Evolutionary conservation across 257 asterid species (phyloP), one percentile per base, ranked within the genome.

Genomic region (Primulina tabacum): DNA sequence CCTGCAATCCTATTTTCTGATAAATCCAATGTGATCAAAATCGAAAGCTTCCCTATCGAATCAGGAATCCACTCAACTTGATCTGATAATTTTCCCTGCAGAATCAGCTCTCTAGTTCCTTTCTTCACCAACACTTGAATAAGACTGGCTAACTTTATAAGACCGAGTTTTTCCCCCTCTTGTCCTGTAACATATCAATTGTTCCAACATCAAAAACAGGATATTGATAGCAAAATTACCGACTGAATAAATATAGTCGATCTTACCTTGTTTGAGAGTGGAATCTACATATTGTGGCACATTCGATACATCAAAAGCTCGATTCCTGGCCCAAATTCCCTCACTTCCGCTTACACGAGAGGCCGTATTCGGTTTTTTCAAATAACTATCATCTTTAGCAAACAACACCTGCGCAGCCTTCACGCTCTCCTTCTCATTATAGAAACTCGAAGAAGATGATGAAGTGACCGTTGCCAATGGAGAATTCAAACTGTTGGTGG

Each of bases 21-120:
- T 57, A 92, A 74, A 83, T 92, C 84, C 83, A 92, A 78, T 1
- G 84, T 75, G 69, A 78, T 78, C 85, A 90, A 81, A 73, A 83
- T 78, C 8, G 92, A 78, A 18, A 92, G 86, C 80, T 92, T 92
- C 78, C 98, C 91, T 55, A 92, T 75, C 6, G 97, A 90, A 87
- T 92, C 98, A 16, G 98, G 98, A 77, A 92, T 87, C 98, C 98
- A 92, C 38, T 90, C 96, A 10, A 90, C 75, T 62, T 90, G 98
- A 24, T 92, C 98, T 7, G 84, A 73, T 78, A 92, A 80, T 70
- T 77, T 90, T 28, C 80, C 88, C 60, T 66, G 78, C 33, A 92
- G 91, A 53, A 56, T 78, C 29, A 92, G 86, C 65, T 90, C 87
- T 64, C 61, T 70, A 43, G 82, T 88, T 71, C 89, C 95, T 75